Evolutionary conservation across 2,329 filamentous ascomycete species (phyloP).

Genomic region (Fusarium sp.): DNA sequence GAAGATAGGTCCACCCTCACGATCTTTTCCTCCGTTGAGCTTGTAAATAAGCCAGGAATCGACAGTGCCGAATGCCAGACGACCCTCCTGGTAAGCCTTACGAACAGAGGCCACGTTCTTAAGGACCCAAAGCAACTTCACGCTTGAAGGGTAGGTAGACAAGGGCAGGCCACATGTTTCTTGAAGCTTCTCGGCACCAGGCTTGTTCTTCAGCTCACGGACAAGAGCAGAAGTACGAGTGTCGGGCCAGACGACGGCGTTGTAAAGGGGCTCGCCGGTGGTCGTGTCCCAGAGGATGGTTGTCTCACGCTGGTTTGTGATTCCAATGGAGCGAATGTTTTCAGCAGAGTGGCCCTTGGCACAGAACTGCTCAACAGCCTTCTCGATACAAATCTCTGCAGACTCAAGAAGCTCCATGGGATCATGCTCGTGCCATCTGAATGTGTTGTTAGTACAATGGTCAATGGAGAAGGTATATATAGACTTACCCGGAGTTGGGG

Average conservation of each 20-base stretch:
- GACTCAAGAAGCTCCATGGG: conserved; percentile 82
- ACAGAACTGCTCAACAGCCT: conserved; percentile 79
- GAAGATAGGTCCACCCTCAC: conserved; percentile 70
- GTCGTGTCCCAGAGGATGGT: conserved; percentile 86
- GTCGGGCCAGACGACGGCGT: conserved; percentile 92
- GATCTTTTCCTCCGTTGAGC: conserved; percentile 80
- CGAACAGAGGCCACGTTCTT: conserved; percentile 78
- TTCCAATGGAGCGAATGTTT: conserved; percentile 83
- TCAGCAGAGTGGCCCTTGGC: conserved; percentile 76
- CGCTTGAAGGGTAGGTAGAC: conserved; percentile 89
- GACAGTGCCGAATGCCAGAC: conserved; percentile 87
- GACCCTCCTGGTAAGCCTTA: conserved; percentile 81
- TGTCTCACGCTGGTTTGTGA: conserved; percentile 93
- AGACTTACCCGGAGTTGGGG: conserved; percentile 76
- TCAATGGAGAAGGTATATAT: no score
- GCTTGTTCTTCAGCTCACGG: conserved; percentile 78
- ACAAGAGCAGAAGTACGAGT: conserved; percentile 82
- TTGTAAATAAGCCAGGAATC: conserved; percentile 91
- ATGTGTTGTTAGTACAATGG: no score
- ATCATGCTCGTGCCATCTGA: conserved; percentile 86
- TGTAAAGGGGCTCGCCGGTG: conserved; percentile 85
- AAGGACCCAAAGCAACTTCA: conserved; percentile 88
- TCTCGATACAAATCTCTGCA: conserved; percentile 84
- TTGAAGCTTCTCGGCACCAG: conserved; percentile 77
- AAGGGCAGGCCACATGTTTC: conserved; percentile 85